Conservation (phyloP, 208 protist genomes). For the Sergeia podlipaevii region DNA sequence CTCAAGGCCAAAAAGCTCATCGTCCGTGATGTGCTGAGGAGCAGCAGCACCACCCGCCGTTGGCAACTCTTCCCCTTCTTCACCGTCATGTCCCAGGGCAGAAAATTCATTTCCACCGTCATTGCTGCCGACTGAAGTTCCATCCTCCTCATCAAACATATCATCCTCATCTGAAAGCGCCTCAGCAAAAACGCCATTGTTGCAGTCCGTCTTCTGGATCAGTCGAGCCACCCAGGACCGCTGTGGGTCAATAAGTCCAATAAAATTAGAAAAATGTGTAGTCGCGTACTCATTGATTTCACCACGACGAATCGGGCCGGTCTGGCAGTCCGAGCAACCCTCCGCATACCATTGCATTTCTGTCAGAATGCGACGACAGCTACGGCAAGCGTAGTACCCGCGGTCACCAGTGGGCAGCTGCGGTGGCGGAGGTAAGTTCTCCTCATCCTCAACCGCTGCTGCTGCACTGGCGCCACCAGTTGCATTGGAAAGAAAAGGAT, state of each 20-base stretch:
- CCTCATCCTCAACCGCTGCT: conserved; percentile 1
- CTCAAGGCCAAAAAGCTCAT: conserved; percentile 24
- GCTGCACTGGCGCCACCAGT: not conserved
- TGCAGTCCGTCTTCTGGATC: conserved; percentile 49
- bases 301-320: conserved; percentile 51
- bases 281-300: conserved; percentile 71
- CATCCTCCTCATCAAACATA: conserved; percentile 21
- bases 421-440: conserved; percentile 44
- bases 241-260: conserved; percentile 78
- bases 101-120: no score
- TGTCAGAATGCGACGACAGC: conserved; percentile 69
- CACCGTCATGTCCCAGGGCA: no score
- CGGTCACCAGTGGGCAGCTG: conserved; percentile 72
- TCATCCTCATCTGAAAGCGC: conserved; percentile 40
- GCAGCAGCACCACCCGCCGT: not conserved
- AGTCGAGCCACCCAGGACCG: conserved; percentile 84
- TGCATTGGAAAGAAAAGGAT: not conserved
- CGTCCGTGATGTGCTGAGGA: conserved; percentile 21
- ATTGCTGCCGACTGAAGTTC: no score
- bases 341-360: conserved; percentile 70
- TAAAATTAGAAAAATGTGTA: conserved; percentile 78
- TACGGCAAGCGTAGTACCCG: conserved; percentile 73
- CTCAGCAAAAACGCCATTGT: conserved; percentile 78
- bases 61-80: not conserved
- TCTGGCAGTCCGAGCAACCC: conserved; percentile 68